Evolutionary conservation across 2,329 filamentous ascomycete species (phyloP).

Genomic region (Hypocrella siamensis): DNA sequence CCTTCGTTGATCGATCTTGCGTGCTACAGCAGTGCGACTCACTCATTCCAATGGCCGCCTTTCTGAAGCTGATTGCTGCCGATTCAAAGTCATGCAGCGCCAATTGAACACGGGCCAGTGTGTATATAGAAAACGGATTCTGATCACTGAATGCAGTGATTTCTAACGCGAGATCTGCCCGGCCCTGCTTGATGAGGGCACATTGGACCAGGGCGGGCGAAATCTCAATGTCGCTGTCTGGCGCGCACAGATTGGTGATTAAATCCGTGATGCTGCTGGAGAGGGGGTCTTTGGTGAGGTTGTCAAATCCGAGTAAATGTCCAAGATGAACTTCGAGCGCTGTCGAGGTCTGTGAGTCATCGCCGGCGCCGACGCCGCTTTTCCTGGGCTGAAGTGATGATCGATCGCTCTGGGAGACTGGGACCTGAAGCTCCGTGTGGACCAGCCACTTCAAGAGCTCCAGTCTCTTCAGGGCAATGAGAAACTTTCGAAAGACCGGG

Average conservation of each 20-base stretch:
- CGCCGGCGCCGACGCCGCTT: constrained; percentile 24
- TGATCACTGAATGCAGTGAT: constrained; percentile 39
- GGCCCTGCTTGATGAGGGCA: constrained; percentile 40
- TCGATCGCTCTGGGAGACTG: constrained; percentile 23
- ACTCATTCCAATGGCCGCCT: constrained; percentile 72
- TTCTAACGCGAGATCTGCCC: constrained; percentile 43
- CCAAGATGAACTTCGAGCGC: constrained; percentile 44
- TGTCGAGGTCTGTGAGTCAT: constrained; percentile 35
- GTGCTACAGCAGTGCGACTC: constrained; percentile 20
- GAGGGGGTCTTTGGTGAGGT: constrained; percentile 32
- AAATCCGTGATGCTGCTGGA: constrained; percentile 49
- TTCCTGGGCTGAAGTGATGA: constrained; percentile 22
- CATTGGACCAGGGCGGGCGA: constrained; percentile 45
- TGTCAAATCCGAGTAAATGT: constrained; percentile 46
- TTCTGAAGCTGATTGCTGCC: constrained; percentile 65
- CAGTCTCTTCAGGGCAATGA: constrained; percentile 55
- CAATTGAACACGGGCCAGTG: constrained; percentile 68
- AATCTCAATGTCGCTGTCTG: constrained; percentile 50
- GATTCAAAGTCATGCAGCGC: constrained; percentile 56
- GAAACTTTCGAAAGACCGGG: constrained; percentile 51
- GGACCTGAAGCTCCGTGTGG: constrained; percentile 38
- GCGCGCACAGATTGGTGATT: constrained; percentile 48
- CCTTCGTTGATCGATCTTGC: too few relatives aligned
- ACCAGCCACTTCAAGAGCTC: constrained; percentile 60
- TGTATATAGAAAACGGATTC: constrained; percentile 56